Evolutionary conservation across 305 asterid species (phyloP).

Genomic region (Solanum aculeatissimum): DNA sequence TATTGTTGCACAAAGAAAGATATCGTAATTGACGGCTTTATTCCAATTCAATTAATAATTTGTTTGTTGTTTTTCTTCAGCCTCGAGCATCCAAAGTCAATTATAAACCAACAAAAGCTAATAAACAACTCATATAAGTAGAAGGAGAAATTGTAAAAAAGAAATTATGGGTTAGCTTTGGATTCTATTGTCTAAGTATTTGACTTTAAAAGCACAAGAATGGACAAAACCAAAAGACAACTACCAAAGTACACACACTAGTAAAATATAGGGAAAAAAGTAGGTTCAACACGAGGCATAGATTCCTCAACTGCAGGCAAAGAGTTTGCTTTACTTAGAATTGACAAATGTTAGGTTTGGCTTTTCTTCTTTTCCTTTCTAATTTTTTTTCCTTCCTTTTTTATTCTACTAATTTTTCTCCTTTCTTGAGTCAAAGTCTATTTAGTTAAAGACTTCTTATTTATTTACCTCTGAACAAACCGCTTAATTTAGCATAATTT

Average conservation of each 20-base stretch:
- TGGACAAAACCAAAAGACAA: background rate
- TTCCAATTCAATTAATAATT: constrained; percentile 1
- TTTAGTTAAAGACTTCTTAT: background rate
- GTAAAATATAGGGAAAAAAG: background rate
- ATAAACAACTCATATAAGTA: background rate
- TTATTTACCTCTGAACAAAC: background rate
- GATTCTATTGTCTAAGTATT: constrained; percentile 33
- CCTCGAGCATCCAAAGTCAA: constrained; percentile 48
- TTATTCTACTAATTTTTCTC: background rate
- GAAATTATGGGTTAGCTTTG: constrained; percentile 26
- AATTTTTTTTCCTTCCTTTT: background rate
- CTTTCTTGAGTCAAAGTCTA: background rate
- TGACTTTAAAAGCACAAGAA: constrained; percentile 6
- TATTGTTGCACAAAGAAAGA: background rate
- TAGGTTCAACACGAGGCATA: background rate
- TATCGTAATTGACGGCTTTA: constrained; percentile 58
- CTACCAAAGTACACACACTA: background rate
- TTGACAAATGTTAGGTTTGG: background rate
- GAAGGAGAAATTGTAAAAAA: background rate
- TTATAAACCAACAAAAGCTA: background rate
- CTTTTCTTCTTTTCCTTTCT: background rate
- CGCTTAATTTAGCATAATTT: background rate
- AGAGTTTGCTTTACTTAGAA: background rate
- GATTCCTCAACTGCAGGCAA: constrained; percentile 5
- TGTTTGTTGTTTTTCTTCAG: background rate